Percentiles rank a stretch among this genome's conserved stretches.
Conservation (phyloP, 2,329 filamentous ascomycete genomes). For the Diplocarpon mali region DNA sequence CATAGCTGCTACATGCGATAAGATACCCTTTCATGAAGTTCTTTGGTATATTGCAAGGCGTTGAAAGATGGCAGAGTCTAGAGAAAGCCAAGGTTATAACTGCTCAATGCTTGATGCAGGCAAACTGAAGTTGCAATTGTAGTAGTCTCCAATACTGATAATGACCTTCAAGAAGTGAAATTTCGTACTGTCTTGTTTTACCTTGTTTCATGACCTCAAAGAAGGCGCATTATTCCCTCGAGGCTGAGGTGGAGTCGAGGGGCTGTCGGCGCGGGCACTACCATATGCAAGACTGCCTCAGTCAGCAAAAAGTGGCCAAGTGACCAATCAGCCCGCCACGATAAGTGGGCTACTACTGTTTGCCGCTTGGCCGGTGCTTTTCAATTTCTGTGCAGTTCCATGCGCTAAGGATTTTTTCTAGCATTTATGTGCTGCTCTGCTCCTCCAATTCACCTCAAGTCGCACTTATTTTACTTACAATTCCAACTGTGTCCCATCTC, state of each 20-base stretch:
- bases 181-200: too few relatives aligned
- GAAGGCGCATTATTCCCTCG: background rate
- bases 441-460: background rate
- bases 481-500: background rate
- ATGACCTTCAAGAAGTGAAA: too few relatives aligned
- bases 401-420: background rate
- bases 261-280: background rate
- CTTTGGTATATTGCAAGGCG: slow-evolving; percentile 3
- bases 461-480: background rate
- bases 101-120: too few relatives aligned
- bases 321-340: background rate
- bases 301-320: background rate
- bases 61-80: background rate
- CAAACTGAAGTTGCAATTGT: too few relatives aligned
- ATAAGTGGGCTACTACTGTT: background rate
- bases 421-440: background rate
- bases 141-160: too few relatives aligned
- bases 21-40: slow-evolving; percentile 22
- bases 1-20: slow-evolving; percentile 33
- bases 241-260: background rate
- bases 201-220: too few relatives aligned
- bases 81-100: background rate
- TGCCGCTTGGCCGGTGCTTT: background rate
- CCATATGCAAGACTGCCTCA: background rate
- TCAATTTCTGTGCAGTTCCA: background rate